Percentiles rank a stretch among this genome's conserved stretches.
These are phyloP conservation scores for Volvox africanus DNA, from an alignment of 139 green algal species.

Conservation along the genomic window DNA sequence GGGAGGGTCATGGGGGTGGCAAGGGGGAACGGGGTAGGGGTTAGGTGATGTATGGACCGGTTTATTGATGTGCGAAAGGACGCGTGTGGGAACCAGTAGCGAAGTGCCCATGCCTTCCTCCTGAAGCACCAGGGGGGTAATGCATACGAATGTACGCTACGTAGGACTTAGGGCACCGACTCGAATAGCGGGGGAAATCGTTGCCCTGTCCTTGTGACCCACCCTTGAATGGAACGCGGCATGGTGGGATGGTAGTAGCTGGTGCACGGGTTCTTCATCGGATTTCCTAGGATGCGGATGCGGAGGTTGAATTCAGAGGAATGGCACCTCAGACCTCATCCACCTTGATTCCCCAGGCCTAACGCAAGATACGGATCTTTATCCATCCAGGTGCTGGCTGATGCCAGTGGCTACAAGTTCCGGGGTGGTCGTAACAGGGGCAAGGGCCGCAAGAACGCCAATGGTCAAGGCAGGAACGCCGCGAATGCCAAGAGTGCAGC, in stretches of 20 bases:
- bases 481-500: constrained; percentile 1
- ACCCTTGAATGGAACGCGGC: too few species aligned
- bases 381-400: background rate
- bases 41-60: background rate
- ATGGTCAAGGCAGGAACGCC: background rate
- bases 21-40: background rate
- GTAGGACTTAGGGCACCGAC: too few species aligned
- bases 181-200: too few species aligned
- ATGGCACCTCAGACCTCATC: too few species aligned
- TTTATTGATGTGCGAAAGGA: background rate
- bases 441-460: constrained; percentile 4
- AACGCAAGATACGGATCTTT: background rate
- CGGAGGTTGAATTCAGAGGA: too few species aligned
- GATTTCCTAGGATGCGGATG: too few species aligned
- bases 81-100: background rate
- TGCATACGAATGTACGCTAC: too few species aligned
- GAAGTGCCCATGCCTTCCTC: too few species aligned
- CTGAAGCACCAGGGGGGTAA: too few species aligned
- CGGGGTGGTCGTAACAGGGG: background rate
- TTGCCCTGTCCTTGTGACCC: too few species aligned
- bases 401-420: constrained; percentile 24
- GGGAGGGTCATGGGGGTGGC: background rate
- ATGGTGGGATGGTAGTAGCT: too few species aligned
- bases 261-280: too few species aligned
- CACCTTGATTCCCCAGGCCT: background rate